These are phyloP conservation scores for Scytalidium lignicola DNA, from an alignment of 2,329 filamentous ascomycete genomes.

Conservation along the genomic window DNA sequence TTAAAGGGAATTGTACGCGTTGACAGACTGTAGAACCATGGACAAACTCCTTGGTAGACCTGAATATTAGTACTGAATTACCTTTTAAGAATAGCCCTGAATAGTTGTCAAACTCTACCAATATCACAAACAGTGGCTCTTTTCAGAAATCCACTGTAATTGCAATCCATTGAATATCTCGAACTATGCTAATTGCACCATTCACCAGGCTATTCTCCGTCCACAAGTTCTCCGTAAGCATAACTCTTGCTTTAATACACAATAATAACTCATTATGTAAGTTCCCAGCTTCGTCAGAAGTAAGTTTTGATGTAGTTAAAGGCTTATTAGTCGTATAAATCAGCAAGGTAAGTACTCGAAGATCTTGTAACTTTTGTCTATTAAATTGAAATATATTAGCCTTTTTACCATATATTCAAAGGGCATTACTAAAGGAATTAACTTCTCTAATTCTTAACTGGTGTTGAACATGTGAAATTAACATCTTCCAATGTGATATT, in stretches of 20 bases:
- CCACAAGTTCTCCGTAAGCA: conserved; percentile 9
- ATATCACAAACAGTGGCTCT: not conserved
- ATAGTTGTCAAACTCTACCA: conserved; percentile 7
- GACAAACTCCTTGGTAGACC: conserved; percentile 3
- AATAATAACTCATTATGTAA: not conserved
- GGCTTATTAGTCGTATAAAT: conserved; percentile 1
- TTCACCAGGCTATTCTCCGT: conserved; percentile 7
- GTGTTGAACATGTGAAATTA: conserved; percentile 5
- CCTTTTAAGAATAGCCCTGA: conserved; percentile 1
- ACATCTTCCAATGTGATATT: conserved; percentile 2
- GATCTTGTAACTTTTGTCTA: too few relatives aligned
- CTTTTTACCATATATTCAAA: conserved; percentile 6
- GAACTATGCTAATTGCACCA: conserved; percentile 1
- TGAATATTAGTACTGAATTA: conserved; percentile 2
- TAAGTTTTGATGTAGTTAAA: conserved; percentile 3
- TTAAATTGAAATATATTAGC: not conserved
- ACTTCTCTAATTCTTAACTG: too few relatives aligned
- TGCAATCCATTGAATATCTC: conserved; percentile 6
- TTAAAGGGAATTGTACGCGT: too few relatives aligned
- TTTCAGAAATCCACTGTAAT: conserved; percentile 1
- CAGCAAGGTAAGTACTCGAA: too few relatives aligned
- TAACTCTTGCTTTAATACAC: conserved; percentile 5
- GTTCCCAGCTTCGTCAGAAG: conserved; percentile 5
- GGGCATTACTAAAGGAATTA: conserved; percentile 3
- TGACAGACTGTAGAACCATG: not conserved